These are phyloP conservation scores for Neofusicoccum cordaticola DNA, from an alignment of 2,329 filamentous ascomycete species.

Conservation along the genomic window DNA sequence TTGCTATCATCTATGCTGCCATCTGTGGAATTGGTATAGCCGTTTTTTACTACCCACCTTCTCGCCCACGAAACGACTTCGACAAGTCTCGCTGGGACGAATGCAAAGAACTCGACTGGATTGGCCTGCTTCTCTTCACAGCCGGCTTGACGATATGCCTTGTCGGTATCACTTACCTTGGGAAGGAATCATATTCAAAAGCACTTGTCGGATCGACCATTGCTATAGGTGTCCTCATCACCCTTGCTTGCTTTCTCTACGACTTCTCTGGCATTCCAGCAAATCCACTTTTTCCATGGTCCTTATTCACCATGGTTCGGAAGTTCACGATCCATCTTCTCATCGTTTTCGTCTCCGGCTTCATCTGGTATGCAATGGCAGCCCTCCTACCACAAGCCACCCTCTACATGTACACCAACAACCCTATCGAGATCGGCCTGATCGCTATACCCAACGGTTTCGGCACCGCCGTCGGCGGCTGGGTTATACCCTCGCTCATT, in stretches of 20 bases:
- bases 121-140: slow-evolving; percentile 47
- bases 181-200: slow-evolving; percentile 29
- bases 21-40: slow-evolving; percentile 41
- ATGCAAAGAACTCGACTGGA: slow-evolving; percentile 43
- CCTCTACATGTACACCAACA: slow-evolving; percentile 22
- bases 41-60: slow-evolving; percentile 49
- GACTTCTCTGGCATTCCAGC: slow-evolving; percentile 20
- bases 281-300: slow-evolving; percentile 29
- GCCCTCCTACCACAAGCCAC: slow-evolving; percentile 24
- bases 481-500: slow-evolving; percentile 21
- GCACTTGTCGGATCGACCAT: slow-evolving; percentile 27
- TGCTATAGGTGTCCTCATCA: slow-evolving; percentile 24
- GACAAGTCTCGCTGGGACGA: slow-evolving; percentile 28
- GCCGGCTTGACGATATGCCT: slow-evolving; percentile 46
- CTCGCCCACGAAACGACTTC: slow-evolving; percentile 35
- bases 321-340: slow-evolving; percentile 29
- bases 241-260: slow-evolving; percentile 22
- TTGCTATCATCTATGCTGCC: slow-evolving; percentile 45
- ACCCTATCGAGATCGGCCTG: slow-evolving; percentile 23
- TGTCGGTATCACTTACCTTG: slow-evolving; percentile 49
- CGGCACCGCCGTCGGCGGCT: slow-evolving; percentile 21
- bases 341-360: slow-evolving; percentile 27
- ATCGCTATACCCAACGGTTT: slow-evolving; percentile 22
- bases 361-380: slow-evolving; percentile 28
- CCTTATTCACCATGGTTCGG: slow-evolving; percentile 26